These are phyloP conservation scores for Sistotremastrum niveocremeum DNA, from an alignment of 768 basidiomycete species.

Conservation along the genomic window DNA sequence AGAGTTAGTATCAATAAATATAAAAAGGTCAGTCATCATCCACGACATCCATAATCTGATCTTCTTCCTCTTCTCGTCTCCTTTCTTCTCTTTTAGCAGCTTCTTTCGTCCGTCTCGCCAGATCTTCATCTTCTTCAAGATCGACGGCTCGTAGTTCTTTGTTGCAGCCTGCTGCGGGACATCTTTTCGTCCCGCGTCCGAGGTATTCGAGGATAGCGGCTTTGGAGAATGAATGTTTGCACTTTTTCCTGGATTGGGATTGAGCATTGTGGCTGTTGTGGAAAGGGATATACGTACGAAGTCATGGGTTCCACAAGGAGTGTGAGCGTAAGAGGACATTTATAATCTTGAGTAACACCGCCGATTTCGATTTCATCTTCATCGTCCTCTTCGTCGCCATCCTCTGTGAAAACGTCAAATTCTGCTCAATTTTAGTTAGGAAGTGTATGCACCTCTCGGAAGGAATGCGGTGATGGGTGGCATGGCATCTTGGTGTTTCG, in stretches of 20 bases:
- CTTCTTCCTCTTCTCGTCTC: no score
- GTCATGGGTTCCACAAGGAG: constrained; percentile 61
- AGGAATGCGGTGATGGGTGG: constrained; percentile 68
- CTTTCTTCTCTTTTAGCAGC: no score
- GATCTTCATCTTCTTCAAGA: no score
- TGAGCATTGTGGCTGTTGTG: constrained; percentile 2
- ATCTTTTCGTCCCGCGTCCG: constrained; percentile 6
- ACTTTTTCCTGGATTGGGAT: constrained; percentile 33
- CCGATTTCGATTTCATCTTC: constrained; percentile 87
- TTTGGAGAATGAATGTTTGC: constrained; percentile 74
- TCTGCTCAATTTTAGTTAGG: background rate
- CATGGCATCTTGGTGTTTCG: constrained; percentile 54
- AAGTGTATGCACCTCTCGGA: constrained; percentile 38
- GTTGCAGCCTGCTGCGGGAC: constrained; percentile 47
- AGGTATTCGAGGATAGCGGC: constrained; percentile 59
- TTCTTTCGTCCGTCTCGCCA: no score
- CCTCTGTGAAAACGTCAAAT: constrained; percentile 35
- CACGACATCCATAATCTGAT: no score
- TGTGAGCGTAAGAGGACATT: constrained; percentile 67
- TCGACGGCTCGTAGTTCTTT: constrained; percentile 12
- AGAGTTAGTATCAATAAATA: no score
- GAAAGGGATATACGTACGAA: constrained; percentile 41
- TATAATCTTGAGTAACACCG: constrained; percentile 70
- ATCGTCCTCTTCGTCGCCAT: constrained; percentile 66
- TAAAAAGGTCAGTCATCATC: no score